A percentile compares a stretch with the other conserved stretches of the same genome.
These are phyloP conservation scores for Alternaria solani DNA, from an alignment of 2,329 filamentous ascomycete genomes.

Conservation along the genomic window DNA sequence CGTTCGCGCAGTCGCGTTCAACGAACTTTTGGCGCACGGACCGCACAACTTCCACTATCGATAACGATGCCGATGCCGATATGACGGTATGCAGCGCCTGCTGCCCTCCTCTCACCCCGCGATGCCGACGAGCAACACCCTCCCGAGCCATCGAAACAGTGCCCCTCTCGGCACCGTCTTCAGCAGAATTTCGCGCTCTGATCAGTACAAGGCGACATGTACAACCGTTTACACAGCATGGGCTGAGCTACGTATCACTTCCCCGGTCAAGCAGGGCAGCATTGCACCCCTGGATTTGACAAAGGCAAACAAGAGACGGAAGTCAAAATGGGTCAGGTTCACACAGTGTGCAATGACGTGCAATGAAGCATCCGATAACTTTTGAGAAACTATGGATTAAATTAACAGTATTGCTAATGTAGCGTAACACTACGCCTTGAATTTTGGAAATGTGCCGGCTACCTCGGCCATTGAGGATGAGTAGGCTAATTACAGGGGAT, in stretches of 20 bases:
- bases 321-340: neutral
- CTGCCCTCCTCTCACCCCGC: neutral
- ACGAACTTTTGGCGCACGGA: conserved; percentile 12
- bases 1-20: conserved; percentile 14
- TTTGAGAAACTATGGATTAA: neutral
- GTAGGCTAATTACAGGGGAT: conserved; percentile 5
- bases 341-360: neutral
- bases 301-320: neutral
- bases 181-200: neutral
- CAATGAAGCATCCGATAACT: neutral
- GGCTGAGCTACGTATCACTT: neutral
- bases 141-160: neutral
- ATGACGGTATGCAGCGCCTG: neutral
- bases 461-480: neutral
- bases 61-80: conserved; percentile 1
- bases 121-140: neutral
- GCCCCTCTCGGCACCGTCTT: neutral
- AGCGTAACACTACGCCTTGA: neutral
- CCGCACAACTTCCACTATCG: neutral
- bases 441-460: neutral
- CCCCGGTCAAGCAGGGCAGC: neutral
- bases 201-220: neutral
- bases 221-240: neutral
- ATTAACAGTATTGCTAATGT: neutral
- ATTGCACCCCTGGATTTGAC: neutral